Evolutionary conservation across 2,329 filamentous ascomycete species (phyloP), one percentile per base, ranked within the genome.

Genomic region (Aspergillus alliaceus): DNA sequence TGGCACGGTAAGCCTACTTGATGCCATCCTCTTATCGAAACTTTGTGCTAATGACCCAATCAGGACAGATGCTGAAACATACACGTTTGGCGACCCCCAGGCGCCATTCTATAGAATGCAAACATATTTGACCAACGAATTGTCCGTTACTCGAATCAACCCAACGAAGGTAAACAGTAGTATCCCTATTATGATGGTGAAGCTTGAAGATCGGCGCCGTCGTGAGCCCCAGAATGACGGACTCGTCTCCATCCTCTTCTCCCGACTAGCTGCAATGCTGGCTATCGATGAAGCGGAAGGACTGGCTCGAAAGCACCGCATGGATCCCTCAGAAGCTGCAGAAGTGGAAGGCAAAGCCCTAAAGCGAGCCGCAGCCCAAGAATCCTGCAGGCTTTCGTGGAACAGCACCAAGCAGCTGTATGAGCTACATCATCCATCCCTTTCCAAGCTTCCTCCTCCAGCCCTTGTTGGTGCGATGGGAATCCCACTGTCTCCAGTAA

Each of bases 251-350:
- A 70, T 74, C 25, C 70, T 81, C 42, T 80, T 80, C 60, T 79
- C 79, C n/a, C 76, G 77, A 49, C 66, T 81, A 18, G 79, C 79
- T 14, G 79, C 77, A 46, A 77, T 81, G 66, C 68, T 80, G 20
- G 79, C 79, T 7, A 75, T 80, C 29, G 78, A 81, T 39, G 74
- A 80, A 52, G 75, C 77, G 12, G 67, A 68, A 12, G 72, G 75
- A 14, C 60, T 79, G 29, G 72, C 75, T 22, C 72, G 72, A 39
- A 62, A 75, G 48, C 73, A 80, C 53, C 62, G 69, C 11, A 69
- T 81, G 7, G 64, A 73, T 3, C 72, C 75, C 14, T 67, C 72
- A 4, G 72, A 79, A 22, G 72, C 76, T 15, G 68, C 73, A 31
- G 73, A 79, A 22, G 69, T 78, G 4, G 75, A 80, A 62, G 70